Conservation (phyloP, 192 early-diverging fungal species). For the Spizellomyces punctatus region DNA sequence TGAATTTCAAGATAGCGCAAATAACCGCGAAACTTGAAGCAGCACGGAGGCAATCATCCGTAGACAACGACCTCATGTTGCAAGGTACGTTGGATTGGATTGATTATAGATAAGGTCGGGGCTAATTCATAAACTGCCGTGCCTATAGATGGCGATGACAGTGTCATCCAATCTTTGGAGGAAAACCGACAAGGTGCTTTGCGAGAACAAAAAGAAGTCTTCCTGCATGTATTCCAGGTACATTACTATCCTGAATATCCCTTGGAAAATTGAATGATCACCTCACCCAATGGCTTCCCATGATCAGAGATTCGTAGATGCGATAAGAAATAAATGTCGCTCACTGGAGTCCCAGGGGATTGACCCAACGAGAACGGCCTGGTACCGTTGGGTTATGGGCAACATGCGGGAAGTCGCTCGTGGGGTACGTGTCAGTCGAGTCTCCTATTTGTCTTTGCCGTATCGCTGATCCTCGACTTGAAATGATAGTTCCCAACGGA, state of each 20-base stretch:
- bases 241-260: not conserved
- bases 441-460: conserved; percentile 16
- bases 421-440: conserved; percentile 50
- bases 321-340: conserved; percentile 2
- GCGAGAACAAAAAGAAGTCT: conserved; percentile 81
- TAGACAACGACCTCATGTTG: too few species aligned
- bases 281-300: too few species aligned
- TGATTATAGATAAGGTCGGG: too few species aligned
- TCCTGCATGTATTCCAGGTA: conserved; percentile 71
- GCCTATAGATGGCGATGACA: too few species aligned
- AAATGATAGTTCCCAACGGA: conserved; percentile 58
- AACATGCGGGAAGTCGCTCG: conserved; percentile 65
- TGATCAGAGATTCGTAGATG: conserved; percentile 28
- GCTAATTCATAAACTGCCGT: too few species aligned
- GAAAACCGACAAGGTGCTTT: conserved; percentile 67
- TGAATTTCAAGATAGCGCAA: conserved; percentile 78
- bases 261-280: not conserved
- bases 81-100: too few species aligned
- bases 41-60: not conserved
- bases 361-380: conserved; percentile 29
- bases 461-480: too few species aligned
- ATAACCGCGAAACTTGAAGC: conserved; percentile 57
- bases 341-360: conserved; percentile 14
- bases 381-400: conserved; percentile 67
- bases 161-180: conserved; percentile 46